Base-by-base conservation (phyloP, 331 rosid species). In the Ulmus americana region DNA sequence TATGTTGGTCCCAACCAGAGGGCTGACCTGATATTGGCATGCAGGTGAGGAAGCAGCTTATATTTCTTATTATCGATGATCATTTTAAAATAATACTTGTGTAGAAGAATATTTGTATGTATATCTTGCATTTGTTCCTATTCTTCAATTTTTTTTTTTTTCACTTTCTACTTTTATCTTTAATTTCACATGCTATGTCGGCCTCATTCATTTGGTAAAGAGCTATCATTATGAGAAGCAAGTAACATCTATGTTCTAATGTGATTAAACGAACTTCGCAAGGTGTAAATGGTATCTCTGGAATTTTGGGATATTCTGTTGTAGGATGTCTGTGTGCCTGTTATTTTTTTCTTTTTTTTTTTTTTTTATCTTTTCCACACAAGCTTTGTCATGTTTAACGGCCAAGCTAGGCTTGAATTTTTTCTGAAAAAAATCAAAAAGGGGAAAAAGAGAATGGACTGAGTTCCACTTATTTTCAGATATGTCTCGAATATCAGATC, bases 1-100 rank as follows among this genome's bases (percentile, higher is more conserved):
- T 94, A 90, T 71, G 83, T 94, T 53, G 89, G 99, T 79, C 91
- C 95, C 69, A 87, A 90, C 79, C 95, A 94, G 77, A 84, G 95
- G 77, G 83, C 82, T 38, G 99, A 94, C 82, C 75, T 94, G 73
- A 53, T 77, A 57, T 63, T 94, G 69, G 99, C 99, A 20, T 90
- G 95, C 97, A 87, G 95, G 99, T 94, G 79, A 7, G 13, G 5
- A 55, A 10, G 14, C 44, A 16, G 48, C 74, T 64, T 48, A 67
- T 71, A 18, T 64, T 71, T 56, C 40, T 13, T 46, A 47, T 28
- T 12, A 35, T 35, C 28, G 12, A 35, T 28, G 12, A 12, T 28
- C 43, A 10, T 28, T 38, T 35, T 10, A 13, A 56, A 56, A 18
- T 38, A 56, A 43, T 28, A 11, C 9, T 9, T 43, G 38, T 38